Evolutionary conservation across 768 basidiomycete species (phyloP).

Genomic region (Mycena galericulata): DNA sequence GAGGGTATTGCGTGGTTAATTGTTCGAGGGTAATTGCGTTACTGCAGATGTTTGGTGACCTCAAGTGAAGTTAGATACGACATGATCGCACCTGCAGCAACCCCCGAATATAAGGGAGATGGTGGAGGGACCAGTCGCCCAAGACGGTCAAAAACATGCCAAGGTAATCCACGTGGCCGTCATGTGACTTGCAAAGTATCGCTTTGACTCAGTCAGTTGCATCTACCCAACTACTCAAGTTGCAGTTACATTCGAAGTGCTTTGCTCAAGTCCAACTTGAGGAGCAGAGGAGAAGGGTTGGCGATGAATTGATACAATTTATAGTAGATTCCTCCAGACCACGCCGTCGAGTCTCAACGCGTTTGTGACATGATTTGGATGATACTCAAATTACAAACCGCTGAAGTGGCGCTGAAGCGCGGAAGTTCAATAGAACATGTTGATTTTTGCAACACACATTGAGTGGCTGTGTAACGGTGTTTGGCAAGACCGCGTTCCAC

Average conservation of each 20-base stretch:
- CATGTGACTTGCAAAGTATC: conserved; percentile 5
- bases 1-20: conserved; percentile 74
- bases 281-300: too few relatives aligned
- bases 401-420: too few relatives aligned
- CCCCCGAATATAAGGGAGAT: conserved; percentile 88
- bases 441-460: too few relatives aligned
- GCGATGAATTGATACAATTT: too few relatives aligned
- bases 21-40: conserved; percentile 86
- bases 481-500: not conserved
- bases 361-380: too few relatives aligned
- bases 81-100: conserved; percentile 74
- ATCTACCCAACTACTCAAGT: too few relatives aligned
- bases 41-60: conserved; percentile 48
- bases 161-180: not conserved
- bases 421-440: too few relatives aligned
- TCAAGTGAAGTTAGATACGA: not conserved
- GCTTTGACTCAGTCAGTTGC: conserved; percentile 18
- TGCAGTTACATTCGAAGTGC: too few relatives aligned
- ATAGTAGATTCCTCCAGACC: too few relatives aligned
- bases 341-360: too few relatives aligned
- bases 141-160: conserved; percentile 21
- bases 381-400: too few relatives aligned
- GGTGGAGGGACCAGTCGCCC: conserved; percentile 67
- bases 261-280: too few relatives aligned
- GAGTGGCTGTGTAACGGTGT: conserved; percentile 3